phyloP scores from a whole-genome alignment of 495 filamentous ascomycete genomes.

The Neurospora africana region DNA sequence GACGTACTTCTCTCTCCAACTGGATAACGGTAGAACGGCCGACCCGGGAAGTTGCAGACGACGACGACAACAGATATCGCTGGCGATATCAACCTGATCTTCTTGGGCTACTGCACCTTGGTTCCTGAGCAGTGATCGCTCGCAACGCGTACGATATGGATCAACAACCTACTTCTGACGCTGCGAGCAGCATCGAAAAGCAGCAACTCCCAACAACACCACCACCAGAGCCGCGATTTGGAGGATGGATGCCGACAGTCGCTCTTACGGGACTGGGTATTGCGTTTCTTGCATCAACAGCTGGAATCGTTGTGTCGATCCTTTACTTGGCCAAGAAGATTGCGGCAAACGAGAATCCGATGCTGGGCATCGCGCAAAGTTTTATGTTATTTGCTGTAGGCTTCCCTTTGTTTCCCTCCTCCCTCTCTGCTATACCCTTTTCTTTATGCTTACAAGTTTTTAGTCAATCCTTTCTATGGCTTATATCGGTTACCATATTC shows the following conservation, averaged over 20 bases:
- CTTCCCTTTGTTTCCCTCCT: not conserved
- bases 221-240: not conserved
- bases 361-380: conserved; percentile 6
- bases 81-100: not conserved
- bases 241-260: not conserved
- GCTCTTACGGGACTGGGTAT: not conserved
- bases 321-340: not conserved
- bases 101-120: not conserved
- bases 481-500: conserved; percentile 9
- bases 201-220: not conserved
- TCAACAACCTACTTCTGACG: not conserved
- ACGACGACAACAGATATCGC: not conserved
- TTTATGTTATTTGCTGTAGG: conserved; percentile 11
- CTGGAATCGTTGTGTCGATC: not conserved
- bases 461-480: conserved; percentile 9
- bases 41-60: not conserved
- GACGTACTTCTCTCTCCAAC: not conserved
- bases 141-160: not conserved
- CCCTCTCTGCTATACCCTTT: not conserved
- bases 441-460: not conserved
- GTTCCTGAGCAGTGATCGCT: not conserved
- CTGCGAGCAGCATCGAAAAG: not conserved
- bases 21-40: not conserved
- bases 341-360: not conserved
- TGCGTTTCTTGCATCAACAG: not conserved